A percentile compares a stretch with the other conserved stretches of the same genome.
phyloP scores from a whole-genome alignment of 805 yeast species.

The Nakazawaea pomicola region DNA sequence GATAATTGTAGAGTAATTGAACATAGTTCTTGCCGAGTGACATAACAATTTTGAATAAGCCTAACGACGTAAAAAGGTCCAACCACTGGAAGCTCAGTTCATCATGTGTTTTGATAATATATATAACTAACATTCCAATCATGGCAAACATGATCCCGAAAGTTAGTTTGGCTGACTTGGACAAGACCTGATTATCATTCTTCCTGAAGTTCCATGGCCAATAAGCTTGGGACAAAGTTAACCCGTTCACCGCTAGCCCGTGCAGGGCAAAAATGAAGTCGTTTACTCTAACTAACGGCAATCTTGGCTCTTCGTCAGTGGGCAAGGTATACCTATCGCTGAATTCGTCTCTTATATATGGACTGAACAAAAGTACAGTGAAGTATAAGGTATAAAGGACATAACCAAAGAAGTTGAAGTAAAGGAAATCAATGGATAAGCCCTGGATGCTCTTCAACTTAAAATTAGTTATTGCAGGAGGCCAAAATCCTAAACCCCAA shows the following conservation, averaged over 20 bases:
- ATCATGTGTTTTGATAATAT: conserved; percentile 17
- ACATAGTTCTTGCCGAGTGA: conserved; percentile 31
- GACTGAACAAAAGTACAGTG: conserved; percentile 17
- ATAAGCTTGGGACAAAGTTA: conserved; percentile 27
- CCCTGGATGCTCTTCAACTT: conserved; percentile 28
- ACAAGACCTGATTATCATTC: conserved; percentile 25
- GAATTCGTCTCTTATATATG: conserved; percentile 24
- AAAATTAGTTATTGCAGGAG: conserved; percentile 26
- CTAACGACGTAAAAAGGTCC: conserved; percentile 26
- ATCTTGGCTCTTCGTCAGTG: conserved; percentile 10
- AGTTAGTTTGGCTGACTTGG: conserved; percentile 18
- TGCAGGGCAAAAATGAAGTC: conserved; percentile 28
- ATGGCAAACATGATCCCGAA: conserved; percentile 16
- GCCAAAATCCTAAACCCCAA: conserved; percentile 29
- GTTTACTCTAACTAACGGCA: conserved; percentile 26
- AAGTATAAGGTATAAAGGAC: conserved; percentile 26
- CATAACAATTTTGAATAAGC: conserved; percentile 28
- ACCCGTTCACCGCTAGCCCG: conserved; percentile 22
- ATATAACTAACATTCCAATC: conserved; percentile 10
- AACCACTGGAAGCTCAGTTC: conserved; percentile 23
- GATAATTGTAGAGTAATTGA: conserved; percentile 27
- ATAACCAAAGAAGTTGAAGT: conserved; percentile 29
- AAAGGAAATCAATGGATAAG: conserved; percentile 28
- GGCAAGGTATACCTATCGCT: conserved; percentile 20
- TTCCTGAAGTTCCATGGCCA: conserved; percentile 27